Percentiles rank a stretch among this genome's conserved stretches.
These are phyloP conservation scores for Scleroderma bovista DNA, from an alignment of 768 basidiomycete genomes.

Conservation along the genomic window DNA sequence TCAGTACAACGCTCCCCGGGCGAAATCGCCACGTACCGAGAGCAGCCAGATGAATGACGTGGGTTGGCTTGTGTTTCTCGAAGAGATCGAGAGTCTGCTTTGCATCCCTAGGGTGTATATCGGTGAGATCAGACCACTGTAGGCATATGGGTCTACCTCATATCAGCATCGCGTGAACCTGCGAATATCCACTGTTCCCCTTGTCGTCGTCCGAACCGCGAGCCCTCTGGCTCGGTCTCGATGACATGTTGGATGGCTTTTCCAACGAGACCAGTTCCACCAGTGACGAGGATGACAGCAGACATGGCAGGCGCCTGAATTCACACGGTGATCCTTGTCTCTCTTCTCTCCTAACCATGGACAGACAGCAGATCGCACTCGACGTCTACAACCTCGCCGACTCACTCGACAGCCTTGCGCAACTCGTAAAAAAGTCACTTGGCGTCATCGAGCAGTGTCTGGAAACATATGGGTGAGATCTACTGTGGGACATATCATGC, in stretches of 20 bases:
- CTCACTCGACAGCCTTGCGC: constrained; percentile 49
- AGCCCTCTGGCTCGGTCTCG: constrained; percentile 71
- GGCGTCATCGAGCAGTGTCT: constrained; percentile 76
- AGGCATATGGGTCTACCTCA: constrained; percentile 50
- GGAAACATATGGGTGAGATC: constrained; percentile 72
- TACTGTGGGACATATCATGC: background rate
- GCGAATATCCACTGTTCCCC: constrained; percentile 88
- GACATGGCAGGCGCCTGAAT: constrained; percentile 13
- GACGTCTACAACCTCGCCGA: constrained; percentile 60
- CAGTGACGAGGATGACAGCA: constrained; percentile 71
- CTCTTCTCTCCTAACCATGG: constrained; percentile 32
- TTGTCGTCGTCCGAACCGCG: constrained; percentile 66
- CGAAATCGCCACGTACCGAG: constrained; percentile 50
- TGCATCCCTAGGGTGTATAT: constrained; percentile 48
- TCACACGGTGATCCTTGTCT: background rate
- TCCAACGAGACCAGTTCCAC: constrained; percentile 85
- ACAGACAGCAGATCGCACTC: constrained; percentile 46
- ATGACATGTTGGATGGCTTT: constrained; percentile 75
- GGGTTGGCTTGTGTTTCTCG: constrained; percentile 88
- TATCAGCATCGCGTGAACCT: constrained; percentile 73
- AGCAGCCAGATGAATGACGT: constrained; percentile 95
- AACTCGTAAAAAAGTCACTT: constrained; percentile 71
- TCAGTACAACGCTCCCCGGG: constrained; percentile 3
- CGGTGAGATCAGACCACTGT: background rate
- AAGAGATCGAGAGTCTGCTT: constrained; percentile 68